A percentile compares a stretch with the other conserved stretches of the same genome.
These are phyloP conservation scores for Aspergillus sclerotioniger DNA, from an alignment of 495 filamentous ascomycete species.

Conservation along the genomic window DNA sequence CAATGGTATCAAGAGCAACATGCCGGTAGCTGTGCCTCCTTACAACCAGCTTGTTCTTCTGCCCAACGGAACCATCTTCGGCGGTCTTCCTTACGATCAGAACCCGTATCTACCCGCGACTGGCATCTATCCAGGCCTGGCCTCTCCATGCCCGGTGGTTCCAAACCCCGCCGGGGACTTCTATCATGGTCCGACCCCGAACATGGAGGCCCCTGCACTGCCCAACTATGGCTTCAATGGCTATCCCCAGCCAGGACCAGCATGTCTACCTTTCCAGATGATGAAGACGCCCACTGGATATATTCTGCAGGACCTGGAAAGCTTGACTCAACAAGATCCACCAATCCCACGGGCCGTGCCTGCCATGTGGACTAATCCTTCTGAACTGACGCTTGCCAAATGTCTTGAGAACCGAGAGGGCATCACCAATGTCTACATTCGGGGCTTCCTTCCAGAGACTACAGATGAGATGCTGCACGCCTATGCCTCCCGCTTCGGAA, in stretches of 20 bases:
- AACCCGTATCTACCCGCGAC: conserved; percentile 28
- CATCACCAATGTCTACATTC: conserved; percentile 95
- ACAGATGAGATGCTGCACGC: conserved; percentile 83
- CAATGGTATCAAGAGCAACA: conserved; percentile 21
- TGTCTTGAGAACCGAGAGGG: conserved; percentile 84
- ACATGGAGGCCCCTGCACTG: conserved; percentile 24
- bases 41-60: conserved; percentile 32
- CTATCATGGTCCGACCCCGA: conserved; percentile 17
- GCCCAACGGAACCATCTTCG: conserved; percentile 28
- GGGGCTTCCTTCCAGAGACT: conserved; percentile 89
- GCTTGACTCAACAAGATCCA: conserved; percentile 70
- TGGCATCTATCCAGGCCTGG: conserved; percentile 21
- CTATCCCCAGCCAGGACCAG: conserved; percentile 23
- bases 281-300: conserved; percentile 51
- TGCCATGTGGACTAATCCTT: conserved; percentile 71
- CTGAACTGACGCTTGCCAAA: conserved; percentile 78
- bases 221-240: conserved; percentile 25
- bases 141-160: conserved; percentile 16
- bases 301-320: conserved; percentile 64
- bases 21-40: conserved; percentile 27
- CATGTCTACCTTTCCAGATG: conserved; percentile 37
- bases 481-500: conserved; percentile 84
- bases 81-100: conserved; percentile 27
- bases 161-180: conserved; percentile 24
- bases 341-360: conserved; percentile 86